Evolutionary conservation across 495 filamentous ascomycete genomes (phyloP).

Genomic region (Amphirosellinia nigrospora): DNA sequence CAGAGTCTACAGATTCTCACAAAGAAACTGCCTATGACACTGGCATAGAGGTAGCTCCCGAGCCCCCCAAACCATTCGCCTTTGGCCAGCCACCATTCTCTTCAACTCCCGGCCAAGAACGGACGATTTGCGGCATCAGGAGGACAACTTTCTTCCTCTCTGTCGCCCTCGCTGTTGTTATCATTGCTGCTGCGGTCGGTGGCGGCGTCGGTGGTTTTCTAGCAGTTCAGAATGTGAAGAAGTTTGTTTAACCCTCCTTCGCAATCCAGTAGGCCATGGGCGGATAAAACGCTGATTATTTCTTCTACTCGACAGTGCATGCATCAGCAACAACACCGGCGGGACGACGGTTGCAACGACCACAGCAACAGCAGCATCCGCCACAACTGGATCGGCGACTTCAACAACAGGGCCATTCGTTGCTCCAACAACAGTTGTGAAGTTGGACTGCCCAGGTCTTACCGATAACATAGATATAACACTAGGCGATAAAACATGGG

Average conservation of each 20-base stretch:
- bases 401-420: conserved; percentile 13
- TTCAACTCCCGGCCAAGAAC: conserved; percentile 9
- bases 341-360: background rate
- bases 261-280: background rate
- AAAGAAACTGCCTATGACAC: conserved; percentile 5
- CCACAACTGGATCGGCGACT: conserved; percentile 7
- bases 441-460: conserved; percentile 28
- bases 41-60: background rate
- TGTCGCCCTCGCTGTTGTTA: conserved; percentile 29
- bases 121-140: conserved; percentile 31
- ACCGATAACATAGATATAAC: conserved; percentile 9
- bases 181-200: conserved; percentile 32
- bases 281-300: background rate
- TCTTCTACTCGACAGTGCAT: conserved; percentile 11
- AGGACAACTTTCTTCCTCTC: conserved; percentile 29
- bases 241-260: conserved; percentile 9
- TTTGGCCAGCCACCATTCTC: background rate
- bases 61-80: background rate
- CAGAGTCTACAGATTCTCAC: background rate
- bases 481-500: conserved; percentile 7
- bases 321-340: background rate
- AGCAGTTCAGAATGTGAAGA: conserved; percentile 35
- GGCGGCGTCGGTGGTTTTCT: conserved; percentile 35
- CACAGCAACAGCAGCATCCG: conserved; percentile 7
- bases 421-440: conserved; percentile 19